Evolutionary conservation across 305 asterid species (phyloP).

Genomic region (Fraxinus sp.): DNA sequence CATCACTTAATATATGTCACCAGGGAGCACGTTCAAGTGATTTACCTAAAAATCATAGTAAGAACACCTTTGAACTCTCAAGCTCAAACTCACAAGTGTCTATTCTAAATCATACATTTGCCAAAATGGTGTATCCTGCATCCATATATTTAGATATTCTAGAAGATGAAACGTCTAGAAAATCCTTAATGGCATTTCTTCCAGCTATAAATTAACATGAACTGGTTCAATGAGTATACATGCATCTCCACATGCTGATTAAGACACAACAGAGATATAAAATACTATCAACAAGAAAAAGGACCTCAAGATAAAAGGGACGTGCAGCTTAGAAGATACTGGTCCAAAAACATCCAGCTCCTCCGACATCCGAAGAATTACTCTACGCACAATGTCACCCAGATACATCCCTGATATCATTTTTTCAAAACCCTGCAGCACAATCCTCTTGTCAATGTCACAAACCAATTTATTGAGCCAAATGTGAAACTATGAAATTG

Average conservation of each 20-base stretch:
- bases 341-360: constrained; percentile 69
- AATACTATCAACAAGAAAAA: background rate
- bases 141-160: background rate
- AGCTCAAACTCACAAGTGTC: background rate
- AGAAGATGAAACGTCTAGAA: constrained; percentile 1
- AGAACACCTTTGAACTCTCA: background rate
- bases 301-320: constrained; percentile 73
- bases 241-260: background rate
- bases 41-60: background rate
- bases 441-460: constrained; percentile 19
- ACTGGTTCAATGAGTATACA: background rate
- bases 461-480: background rate
- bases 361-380: constrained; percentile 63
- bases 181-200: background rate
- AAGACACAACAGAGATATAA: background rate
- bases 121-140: background rate
- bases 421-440: constrained; percentile 86
- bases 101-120: background rate
- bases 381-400: constrained; percentile 88
- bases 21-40: background rate
- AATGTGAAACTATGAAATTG: background rate
- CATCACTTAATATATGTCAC: background rate
- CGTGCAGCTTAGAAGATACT: constrained; percentile 52
- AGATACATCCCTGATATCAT: constrained; percentile 94
- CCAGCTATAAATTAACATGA: background rate